These are phyloP conservation scores for Exophiala sp. DNA, from an alignment of 2,329 filamentous ascomycete genomes.

Conservation along the genomic window DNA sequence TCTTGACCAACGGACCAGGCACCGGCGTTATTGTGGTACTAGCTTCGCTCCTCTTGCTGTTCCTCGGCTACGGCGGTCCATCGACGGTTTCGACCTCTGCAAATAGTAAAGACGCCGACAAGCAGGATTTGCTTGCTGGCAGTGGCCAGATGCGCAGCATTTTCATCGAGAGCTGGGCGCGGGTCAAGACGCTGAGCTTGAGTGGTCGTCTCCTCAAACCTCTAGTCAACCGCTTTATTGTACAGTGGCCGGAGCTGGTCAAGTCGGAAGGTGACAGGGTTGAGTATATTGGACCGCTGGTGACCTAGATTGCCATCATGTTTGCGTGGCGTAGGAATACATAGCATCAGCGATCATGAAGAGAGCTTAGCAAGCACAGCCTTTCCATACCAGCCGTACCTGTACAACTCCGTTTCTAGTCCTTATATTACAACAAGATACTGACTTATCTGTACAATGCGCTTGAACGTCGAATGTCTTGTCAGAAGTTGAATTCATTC, in stretches of 20 bases:
- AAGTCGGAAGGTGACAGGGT: conserved; percentile 26
- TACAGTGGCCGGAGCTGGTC: conserved; percentile 71
- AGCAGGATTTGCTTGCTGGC: not conserved
- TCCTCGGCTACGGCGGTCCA: conserved; percentile 36
- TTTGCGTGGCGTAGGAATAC: too few relatives aligned
- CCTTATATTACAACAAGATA: too few relatives aligned
- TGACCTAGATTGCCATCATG: conserved; percentile 9
- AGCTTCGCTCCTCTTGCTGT: conserved; percentile 54
- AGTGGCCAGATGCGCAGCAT: conserved; percentile 64
- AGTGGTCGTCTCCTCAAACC: conserved; percentile 73
- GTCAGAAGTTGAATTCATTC: not conserved
- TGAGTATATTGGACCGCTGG: conserved; percentile 25
- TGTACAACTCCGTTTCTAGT: too few relatives aligned
- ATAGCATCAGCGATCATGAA: too few relatives aligned
- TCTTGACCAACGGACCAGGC: conserved; percentile 84
- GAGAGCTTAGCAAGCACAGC: too few relatives aligned
- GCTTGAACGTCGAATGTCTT: not conserved
- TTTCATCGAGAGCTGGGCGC: conserved; percentile 90
- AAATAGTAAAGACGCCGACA: conserved; percentile 32
- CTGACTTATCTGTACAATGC: too few relatives aligned
- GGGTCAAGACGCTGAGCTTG: conserved; percentile 76
- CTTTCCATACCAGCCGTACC: too few relatives aligned
- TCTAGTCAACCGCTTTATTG: conserved; percentile 73
- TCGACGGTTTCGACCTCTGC: conserved; percentile 35
- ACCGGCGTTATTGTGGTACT: conserved; percentile 75